These are phyloP conservation scores for Trypanosoma melophagium DNA, from an alignment of 208 protist species.

Conservation along the genomic window DNA sequence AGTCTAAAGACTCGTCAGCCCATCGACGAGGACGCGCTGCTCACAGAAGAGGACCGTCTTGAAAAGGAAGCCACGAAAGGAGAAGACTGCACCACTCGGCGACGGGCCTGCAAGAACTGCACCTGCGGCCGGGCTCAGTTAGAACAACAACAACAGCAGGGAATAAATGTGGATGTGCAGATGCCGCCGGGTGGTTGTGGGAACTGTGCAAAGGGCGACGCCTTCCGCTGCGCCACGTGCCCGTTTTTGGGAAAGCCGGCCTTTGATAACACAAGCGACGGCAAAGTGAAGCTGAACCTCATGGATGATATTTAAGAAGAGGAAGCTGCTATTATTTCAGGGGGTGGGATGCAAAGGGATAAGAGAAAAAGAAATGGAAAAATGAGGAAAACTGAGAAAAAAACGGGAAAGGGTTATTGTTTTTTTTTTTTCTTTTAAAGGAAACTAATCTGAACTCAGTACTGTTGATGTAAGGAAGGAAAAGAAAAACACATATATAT, in stretches of 20 bases:
- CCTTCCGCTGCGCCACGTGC: constrained; percentile 89
- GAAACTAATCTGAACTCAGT: too few relatives aligned
- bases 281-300: constrained; percentile 86
- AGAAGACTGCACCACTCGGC: constrained; percentile 82
- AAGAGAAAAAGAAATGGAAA: background rate
- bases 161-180: constrained; percentile 39
- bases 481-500: constrained; percentile 21
- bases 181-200: constrained; percentile 82
- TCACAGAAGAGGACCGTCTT: constrained; percentile 71
- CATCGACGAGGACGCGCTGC: constrained; percentile 74
- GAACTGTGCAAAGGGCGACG: constrained; percentile 87
- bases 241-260: constrained; percentile 85
- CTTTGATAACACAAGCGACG: constrained; percentile 78
- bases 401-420: background rate
- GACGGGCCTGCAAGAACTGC: constrained; percentile 87
- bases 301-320: constrained; percentile 76
- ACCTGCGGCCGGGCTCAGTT: constrained; percentile 81
- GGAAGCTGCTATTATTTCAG: too few relatives aligned
- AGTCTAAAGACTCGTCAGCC: constrained; percentile 78
- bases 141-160: constrained; percentile 50
- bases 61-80: constrained; percentile 55
- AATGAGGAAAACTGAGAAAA: background rate
- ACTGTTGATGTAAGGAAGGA: background rate
- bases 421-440: constrained; percentile 13
- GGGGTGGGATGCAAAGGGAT: background rate